A percentile compares a stretch with the other conserved stretches of the same genome.
Conservation (phyloP, 306 rosid genomes). For the Hippophae tibetana region DNA sequence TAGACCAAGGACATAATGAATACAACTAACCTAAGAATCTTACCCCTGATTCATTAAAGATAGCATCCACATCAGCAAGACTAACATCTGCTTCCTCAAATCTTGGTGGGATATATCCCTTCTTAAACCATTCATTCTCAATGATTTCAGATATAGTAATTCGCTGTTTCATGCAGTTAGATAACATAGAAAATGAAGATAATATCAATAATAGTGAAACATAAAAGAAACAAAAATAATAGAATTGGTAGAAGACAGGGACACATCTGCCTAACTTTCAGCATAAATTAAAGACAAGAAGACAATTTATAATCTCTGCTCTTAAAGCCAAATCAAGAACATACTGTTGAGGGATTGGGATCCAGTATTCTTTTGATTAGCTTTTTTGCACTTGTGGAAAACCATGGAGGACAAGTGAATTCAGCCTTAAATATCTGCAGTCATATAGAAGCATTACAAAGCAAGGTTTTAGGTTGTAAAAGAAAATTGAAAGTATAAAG, state of each 20-base stretch:
- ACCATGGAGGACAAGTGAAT: slow-evolving; percentile 79
- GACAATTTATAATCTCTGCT: not conserved
- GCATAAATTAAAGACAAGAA: not conserved
- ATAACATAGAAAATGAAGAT: not conserved
- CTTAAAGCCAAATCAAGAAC: slow-evolving; percentile 16
- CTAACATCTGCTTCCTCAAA: slow-evolving; percentile 66
- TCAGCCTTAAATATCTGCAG: slow-evolving; percentile 89
- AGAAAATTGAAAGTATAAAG: slow-evolving; percentile 4
- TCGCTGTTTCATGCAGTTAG: slow-evolving; percentile 47
- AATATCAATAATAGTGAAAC: not conserved
- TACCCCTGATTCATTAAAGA: slow-evolving; percentile 61
- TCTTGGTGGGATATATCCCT: slow-evolving; percentile 73
- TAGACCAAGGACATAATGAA: slow-evolving; percentile 9
- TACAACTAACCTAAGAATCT: slow-evolving; percentile 13
- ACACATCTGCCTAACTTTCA: not conserved
- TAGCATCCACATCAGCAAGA: slow-evolving; percentile 64
- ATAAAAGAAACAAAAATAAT: not conserved
- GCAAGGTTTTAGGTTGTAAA: slow-evolving; percentile 1
- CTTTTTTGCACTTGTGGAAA: slow-evolving; percentile 81
- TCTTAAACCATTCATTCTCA: slow-evolving; percentile 95
- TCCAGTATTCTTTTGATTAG: slow-evolving; percentile 82
- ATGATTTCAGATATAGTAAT: slow-evolving; percentile 70
- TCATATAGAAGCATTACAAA: slow-evolving; percentile 4
- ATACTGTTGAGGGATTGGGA: slow-evolving; percentile 74
- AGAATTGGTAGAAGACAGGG: slow-evolving; percentile 1